These are phyloP conservation scores for Gloeostereum incarnatum DNA, from an alignment of 768 basidiomycete genomes.

Conservation along the genomic window DNA sequence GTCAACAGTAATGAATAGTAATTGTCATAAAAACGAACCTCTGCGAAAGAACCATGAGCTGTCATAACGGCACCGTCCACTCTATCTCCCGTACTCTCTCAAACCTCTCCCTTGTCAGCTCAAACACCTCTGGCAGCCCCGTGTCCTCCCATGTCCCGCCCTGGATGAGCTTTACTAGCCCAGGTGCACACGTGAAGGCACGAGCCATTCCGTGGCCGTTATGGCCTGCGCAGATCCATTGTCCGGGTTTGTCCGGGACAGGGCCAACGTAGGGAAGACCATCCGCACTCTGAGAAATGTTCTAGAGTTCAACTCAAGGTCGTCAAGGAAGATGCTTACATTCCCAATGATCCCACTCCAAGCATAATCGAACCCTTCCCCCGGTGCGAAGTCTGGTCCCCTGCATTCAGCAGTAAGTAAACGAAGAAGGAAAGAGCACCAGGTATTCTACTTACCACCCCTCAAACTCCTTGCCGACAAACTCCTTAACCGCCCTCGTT, in stretches of 20 bases:
- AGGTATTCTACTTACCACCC: slow-evolving; percentile 8
- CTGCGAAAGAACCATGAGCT: no score
- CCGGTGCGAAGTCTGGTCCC: slow-evolving; percentile 4
- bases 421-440: background rate
- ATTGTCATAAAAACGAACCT: no score
- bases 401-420: background rate
- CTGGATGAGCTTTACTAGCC: slow-evolving; percentile 3
- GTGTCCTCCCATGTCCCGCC: slow-evolving; percentile 5
- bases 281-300: slow-evolving; percentile 8
- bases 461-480: slow-evolving; percentile 8
- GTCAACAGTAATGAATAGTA: no score
- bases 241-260: slow-evolving; percentile 10
- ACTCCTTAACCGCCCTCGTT: slow-evolving; percentile 9
- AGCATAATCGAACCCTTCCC: slow-evolving; percentile 9
- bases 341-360: slow-evolving; percentile 13
- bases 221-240: slow-evolving; percentile 13
- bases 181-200: slow-evolving; percentile 4
- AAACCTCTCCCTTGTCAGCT: slow-evolving; percentile 4
- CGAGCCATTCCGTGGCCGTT: slow-evolving; percentile 14
- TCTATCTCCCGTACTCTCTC: background rate
- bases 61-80: no score
- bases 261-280: slow-evolving; percentile 13
- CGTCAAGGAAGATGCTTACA: slow-evolving; percentile 5
- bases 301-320: background rate
- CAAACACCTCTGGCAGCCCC: slow-evolving; percentile 2